Evolutionary conservation across 2,329 filamentous ascomycete genomes (phyloP).

Genomic region (Neospermospora avenae): DNA sequence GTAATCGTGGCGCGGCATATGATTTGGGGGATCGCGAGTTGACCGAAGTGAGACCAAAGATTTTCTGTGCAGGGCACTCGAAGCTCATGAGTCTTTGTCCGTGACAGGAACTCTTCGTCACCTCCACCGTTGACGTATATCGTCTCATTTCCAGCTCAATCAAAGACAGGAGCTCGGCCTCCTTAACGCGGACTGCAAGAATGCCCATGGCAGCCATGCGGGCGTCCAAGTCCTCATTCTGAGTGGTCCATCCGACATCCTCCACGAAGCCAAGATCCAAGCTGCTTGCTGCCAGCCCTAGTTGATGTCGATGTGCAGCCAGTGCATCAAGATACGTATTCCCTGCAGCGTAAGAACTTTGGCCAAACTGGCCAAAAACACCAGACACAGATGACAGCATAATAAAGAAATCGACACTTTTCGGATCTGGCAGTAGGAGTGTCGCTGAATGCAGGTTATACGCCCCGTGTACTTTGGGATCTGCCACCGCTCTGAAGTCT

Average conservation of each 20-base stretch:
- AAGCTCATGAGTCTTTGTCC: too few relatives aligned
- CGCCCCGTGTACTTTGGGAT: slow-evolving; percentile 20
- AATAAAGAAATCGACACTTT: slow-evolving; percentile 40
- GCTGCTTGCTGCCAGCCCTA: slow-evolving; percentile 42
- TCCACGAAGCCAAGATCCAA: slow-evolving; percentile 52
- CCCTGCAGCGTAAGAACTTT: slow-evolving; percentile 49
- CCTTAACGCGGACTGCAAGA: too few relatives aligned
- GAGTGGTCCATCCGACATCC: slow-evolving; percentile 34
- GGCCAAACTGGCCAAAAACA: slow-evolving; percentile 35
- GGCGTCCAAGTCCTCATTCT: too few relatives aligned
- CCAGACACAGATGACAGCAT: slow-evolving; percentile 38
- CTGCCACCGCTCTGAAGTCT: slow-evolving; percentile 13
- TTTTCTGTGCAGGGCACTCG: too few relatives aligned
- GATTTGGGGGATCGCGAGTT: too few relatives aligned
- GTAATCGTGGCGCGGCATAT: too few relatives aligned
- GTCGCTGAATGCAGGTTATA: slow-evolving; percentile 24
- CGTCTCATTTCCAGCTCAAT: too few relatives aligned
- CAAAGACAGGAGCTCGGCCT: too few relatives aligned
- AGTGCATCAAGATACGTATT: slow-evolving; percentile 47
- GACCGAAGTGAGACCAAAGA: too few relatives aligned
- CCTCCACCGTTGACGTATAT: too few relatives aligned
- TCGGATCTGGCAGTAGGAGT: slow-evolving; percentile 27
- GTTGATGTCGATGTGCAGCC: slow-evolving; percentile 37
- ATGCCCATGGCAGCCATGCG: too few relatives aligned
- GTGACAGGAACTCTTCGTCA: too few relatives aligned